These are phyloP conservation scores for Fusarium oxysporum DNA, from an alignment of 2,329 filamentous ascomycete species.

Conservation along the genomic window DNA sequence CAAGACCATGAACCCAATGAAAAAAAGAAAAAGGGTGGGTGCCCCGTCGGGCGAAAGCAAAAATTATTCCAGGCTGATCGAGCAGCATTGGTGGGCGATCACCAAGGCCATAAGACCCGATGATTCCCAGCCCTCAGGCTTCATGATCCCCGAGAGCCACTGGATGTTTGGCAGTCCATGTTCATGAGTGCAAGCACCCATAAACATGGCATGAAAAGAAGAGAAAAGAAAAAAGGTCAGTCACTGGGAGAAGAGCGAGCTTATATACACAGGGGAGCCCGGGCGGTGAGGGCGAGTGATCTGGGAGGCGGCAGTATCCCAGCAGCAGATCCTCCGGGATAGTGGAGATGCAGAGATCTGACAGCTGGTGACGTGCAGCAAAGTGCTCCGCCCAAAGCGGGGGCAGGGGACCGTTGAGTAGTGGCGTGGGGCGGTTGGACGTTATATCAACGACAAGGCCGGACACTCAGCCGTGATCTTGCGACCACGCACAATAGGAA, in stretches of 20 bases:
- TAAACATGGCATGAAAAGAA: background rate
- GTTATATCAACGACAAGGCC: background rate
- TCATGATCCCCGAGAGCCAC: constrained; percentile 22
- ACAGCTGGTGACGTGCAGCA: constrained; percentile 2
- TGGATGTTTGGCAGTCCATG: background rate
- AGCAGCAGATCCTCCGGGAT: background rate
- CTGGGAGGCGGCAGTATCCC: constrained; percentile 12
- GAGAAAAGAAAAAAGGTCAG: background rate
- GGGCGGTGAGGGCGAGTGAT: constrained; percentile 30
- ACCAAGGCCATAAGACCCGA: background rate
- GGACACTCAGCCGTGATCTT: constrained; percentile 27
- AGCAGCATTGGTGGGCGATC: background rate
- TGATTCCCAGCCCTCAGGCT: constrained; percentile 23
- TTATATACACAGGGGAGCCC: constrained; percentile 1
- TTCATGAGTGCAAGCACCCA: no score
- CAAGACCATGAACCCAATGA: constrained; percentile 35
- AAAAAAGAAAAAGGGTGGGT: constrained; percentile 8
- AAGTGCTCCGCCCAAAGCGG: background rate
- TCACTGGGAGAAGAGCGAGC: background rate
- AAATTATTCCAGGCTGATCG: constrained; percentile 23
- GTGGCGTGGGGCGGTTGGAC: constrained; percentile 11
- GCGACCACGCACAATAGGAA: background rate
- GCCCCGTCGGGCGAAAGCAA: constrained; percentile 6
- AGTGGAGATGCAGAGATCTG: background rate
- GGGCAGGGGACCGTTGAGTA: constrained; percentile 3